Evolutionary conservation across 352 stramenopile genomes (phyloP), one percentile per base, ranked within the genome.

Genomic region (Phytophthora europaea): DNA sequence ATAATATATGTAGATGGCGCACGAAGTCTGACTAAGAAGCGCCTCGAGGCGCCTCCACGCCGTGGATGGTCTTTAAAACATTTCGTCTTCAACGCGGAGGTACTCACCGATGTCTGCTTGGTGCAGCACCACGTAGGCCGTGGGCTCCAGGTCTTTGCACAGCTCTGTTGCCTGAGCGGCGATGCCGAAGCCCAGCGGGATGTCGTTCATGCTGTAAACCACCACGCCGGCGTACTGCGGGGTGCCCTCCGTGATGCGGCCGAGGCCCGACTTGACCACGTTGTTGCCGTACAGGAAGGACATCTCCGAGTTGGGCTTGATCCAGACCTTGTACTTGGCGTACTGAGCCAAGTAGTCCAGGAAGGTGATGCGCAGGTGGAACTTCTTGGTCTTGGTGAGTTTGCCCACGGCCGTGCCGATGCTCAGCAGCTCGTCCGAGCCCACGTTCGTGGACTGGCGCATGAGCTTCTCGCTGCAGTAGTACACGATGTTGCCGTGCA

Each of bases 241-340:
- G 57, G 94, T 99, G 61, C 88, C 92, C 70, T 99, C 98, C 34
- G 98, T 99, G 84, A 99, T 99, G 53, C 97, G 88, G 31, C 93
- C 98, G 33, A 99, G 87, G 61, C 98, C 98, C 31, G 92, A 98
- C 87, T 99, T 99, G 66, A 98, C 94, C 13, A 99, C 92, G 83
- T 99, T 97, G 84, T 99, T 99, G 68, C 98, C 98, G 78, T 99
- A 99, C 26, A 99, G 81, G 85, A 99, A 99, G 15, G 90, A 98
- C 98, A 99, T 99, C 89, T 99, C 98, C 68, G 97, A 98, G 81
- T 97, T 98, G 28, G 97, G 95, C 87, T 99, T 99, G 58, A 99
- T 98, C 98, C 98, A 99, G 31, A 99, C 98, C 82, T 99, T 99
- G 93, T 99, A 98, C 88, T 99, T 98, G 65, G 98, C 97, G 82